These are phyloP conservation scores for Mycocentrospora acerina DNA, from an alignment of 2,329 filamentous ascomycete species.

Conservation along the genomic window DNA sequence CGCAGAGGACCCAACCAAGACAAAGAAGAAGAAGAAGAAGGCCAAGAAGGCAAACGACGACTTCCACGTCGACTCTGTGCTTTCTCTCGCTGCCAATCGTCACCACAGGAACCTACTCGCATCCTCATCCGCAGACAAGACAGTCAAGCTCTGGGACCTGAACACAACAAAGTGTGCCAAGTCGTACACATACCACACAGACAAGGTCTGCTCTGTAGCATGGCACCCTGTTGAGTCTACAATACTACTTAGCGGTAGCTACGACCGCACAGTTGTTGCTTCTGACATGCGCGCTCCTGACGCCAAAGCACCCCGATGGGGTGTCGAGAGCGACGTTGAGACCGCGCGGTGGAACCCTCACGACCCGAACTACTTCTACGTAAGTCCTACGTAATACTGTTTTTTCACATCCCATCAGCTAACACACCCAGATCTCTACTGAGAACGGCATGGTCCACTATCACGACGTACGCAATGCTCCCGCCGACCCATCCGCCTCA, in stretches of 20 bases:
- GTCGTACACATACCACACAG: slow-evolving; percentile 92
- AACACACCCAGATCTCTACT: slow-evolving; percentile 61
- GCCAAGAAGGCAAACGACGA: slow-evolving; percentile 83
- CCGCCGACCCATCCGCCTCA: slow-evolving; percentile 69
- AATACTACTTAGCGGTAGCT: slow-evolving; percentile 86
- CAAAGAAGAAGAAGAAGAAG: slow-evolving; percentile 85
- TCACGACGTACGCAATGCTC: slow-evolving; percentile 79
- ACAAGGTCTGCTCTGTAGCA: slow-evolving; percentile 94
- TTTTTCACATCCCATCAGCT: slow-evolving; percentile 8
- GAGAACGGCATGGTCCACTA: slow-evolving; percentile 91
- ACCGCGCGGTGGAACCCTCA: slow-evolving; percentile 91
- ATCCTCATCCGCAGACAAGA: slow-evolving; percentile 93
- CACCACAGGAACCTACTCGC: slow-evolving; percentile 93
- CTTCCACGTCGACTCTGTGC: slow-evolving; percentile 91
- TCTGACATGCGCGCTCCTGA: slow-evolving; percentile 94
- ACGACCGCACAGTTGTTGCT: slow-evolving; percentile 91
- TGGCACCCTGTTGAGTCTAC: slow-evolving; percentile 91
- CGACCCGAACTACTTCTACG: slow-evolving; percentile 89
- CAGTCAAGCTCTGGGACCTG: slow-evolving; percentile 96
- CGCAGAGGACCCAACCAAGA: slow-evolving; percentile 51
- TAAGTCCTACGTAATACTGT: slow-evolving; percentile 41
- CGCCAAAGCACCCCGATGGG: slow-evolving; percentile 79
- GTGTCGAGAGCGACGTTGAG: slow-evolving; percentile 94
- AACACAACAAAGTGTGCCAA: slow-evolving; percentile 91
- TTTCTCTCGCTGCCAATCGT: slow-evolving; percentile 88